Evolutionary conservation across 1,139 yeast species (phyloP), one percentile per base, ranked within the genome.

Genomic region (Geotrichum restrictum): DNA sequence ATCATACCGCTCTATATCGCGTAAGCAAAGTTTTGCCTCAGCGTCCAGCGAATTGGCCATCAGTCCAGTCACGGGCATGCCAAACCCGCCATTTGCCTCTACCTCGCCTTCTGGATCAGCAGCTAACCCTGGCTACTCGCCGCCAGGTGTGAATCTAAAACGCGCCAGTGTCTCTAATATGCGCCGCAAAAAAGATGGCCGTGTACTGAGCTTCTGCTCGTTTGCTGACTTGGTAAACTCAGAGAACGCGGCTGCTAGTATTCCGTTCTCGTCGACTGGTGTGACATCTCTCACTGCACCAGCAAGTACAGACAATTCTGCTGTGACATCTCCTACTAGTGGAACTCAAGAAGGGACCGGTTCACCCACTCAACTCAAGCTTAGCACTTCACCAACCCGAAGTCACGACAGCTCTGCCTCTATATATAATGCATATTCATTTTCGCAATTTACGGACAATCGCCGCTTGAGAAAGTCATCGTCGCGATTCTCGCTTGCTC

Each of bases 181-280:
- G 14, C 22, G 41, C 16, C 33, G 36, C n/a, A 45, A 45, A 11
- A 46, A 46, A 10, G 49, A 46, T 21, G 43, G 49, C 29, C 41
- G 54, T 10, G 54, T 51, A 5, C 27, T 51, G 29, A 51, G 54
- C 48, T 51, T 51, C 36, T 51, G 54, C 33, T 51, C 54, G 2
- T 51, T 51, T 51, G 54, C 54, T 7, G 54, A 51, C 27, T 33
- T 51, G 13, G 49, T 50, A 4, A 40, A 41, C 18, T 37, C 49
- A 11, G 53, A 44, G 16, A 44, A 44, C 19, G 24, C 34, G 19
- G 42, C 27, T 13, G 36, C 32, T 11, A n/a, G 21, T 6, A 21
- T 18, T 18, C 37, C 37, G n/a, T 10, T 37, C n/a, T 21, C 45
- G 16, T 22, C 33, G n/a, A 27, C 31, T 7, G 33, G 18, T 18